Percentiles rank a stretch among this genome's conserved stretches.
Conservation (phyloP, 164 flowering plant genomes). For the Magnolia sinica region DNA sequence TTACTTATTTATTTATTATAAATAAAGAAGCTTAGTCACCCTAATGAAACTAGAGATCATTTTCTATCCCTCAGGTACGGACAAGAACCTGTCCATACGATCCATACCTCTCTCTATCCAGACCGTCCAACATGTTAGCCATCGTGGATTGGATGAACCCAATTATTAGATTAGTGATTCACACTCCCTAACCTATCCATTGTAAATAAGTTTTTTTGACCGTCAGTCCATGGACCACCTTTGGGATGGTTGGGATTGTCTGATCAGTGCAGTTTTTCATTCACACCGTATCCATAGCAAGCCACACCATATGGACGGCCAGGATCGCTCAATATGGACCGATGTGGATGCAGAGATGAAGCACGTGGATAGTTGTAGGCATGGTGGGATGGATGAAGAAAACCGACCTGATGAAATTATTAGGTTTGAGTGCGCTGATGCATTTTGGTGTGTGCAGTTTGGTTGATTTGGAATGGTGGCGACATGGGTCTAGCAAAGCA, state of each 20-base stretch:
- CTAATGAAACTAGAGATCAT: not conserved
- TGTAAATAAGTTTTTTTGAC: no score
- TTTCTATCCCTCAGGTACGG: not conserved
- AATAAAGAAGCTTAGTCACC: not conserved
- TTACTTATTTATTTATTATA: no score
- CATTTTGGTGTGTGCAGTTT: not conserved
- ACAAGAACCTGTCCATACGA: not conserved
- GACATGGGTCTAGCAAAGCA: not conserved
- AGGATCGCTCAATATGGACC: not conserved
- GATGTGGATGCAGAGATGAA: not conserved
- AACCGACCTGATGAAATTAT: not conserved
- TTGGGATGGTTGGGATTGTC: no score
- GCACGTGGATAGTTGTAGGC: not conserved
- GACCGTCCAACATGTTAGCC: no score
- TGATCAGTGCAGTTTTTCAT: no score
- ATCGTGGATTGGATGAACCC: no score
- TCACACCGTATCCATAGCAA: no score
- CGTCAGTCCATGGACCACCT: no score
- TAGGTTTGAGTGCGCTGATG: constrained; percentile 3
- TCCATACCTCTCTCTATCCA: not conserved
- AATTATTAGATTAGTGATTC: no score
- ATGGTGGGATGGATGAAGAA: not conserved
- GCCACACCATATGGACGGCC: not conserved
- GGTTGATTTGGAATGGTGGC: not conserved
- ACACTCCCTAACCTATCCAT: no score